Evolutionary conservation across 805 yeast genomes (phyloP), one percentile per base, ranked within the genome.

Genomic region (Yarrowia sp.): DNA sequence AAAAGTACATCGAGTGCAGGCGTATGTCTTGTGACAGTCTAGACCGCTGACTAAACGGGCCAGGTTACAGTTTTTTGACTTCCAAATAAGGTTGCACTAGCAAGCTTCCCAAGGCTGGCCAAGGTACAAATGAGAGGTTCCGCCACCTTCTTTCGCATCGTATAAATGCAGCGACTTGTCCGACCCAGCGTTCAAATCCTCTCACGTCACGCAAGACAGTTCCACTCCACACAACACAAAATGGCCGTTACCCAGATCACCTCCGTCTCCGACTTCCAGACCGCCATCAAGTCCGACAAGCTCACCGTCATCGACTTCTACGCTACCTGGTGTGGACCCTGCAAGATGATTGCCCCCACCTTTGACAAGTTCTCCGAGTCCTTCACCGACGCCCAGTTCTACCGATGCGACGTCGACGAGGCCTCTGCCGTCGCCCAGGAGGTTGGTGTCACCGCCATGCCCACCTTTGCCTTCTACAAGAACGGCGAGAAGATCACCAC

Each of bases 321-420:
- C 78, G 98, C 98, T 75, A 87, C 93, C 71, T 95, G 98, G 98
- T 94, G 99, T 82, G 98, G 98, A 74, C 98, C 99, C 71, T 94
- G 99, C 85, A 95, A 94, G 86, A 90, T 90, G 90, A 90, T 93
- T 81, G 91, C 97, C 70, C 98, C 98, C 76, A 82, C 91, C 82
- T 82, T 94, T 74, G 79, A 79, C 64, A 86, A 88, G 79, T 78
- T 78, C 74, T 75, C 79, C 72, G 78, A 77, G 59, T 81, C 83
- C 76, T 88, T 88, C 86, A 72, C 87, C 38, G 80, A 82, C 68
- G 91, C 89, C 74, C 85, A 84, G 74, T 94, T 95, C 85, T 84
- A 85, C 86, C 92, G 94, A 85, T 87, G 95, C 68, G 98, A 94
- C 77, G 97, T 93, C 72, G 98, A 95, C 78, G 88, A 88, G 79